Base-by-base conservation (phyloP, 2,329 filamentous ascomycete genomes). In the Bertia moriformis region DNA sequence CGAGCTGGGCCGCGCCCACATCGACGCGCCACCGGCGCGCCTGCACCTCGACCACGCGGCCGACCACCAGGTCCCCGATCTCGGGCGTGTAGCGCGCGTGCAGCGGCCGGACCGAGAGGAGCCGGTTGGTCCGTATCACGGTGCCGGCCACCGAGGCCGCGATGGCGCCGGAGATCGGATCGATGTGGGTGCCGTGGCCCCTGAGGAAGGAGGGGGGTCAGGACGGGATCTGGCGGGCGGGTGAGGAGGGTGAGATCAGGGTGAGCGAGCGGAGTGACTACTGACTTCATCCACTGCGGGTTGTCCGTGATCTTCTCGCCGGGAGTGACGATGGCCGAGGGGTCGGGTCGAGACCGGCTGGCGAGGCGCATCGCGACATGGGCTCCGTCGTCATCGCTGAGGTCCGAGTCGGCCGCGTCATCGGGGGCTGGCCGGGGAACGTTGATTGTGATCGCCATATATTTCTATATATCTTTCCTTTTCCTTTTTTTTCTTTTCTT, bases 51-150 rank as follows among this genome's bases (percentile, higher is more conserved):
- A 91, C 78, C 50, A 98, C 93, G 45, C 91, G 77, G 27, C 91
- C 91, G 13, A 98, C 80, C 2, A 98, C 85, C 3, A 98, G 70
- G 61, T 98, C 91, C 49, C 91, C 91, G 44, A 98, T 95, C 59
- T 95, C 89, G 22, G 91, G 91, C 2, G 78, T 86, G 65, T 98
- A 98, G 44, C 91, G 82, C 15, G 91, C 88, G 44, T 88, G 85
- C 3, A 98, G 70, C 4, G 91, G 87, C 2, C 82, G 78, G 41
- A 98, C 83, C 2, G 86, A 93, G 47, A 98, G 78, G 38, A 98
- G 78, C 59, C 95, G 96, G 71, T 98, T 98, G 43, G 89, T 96
- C 56, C 88, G 89, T 54, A 83, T 79, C 24, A 96, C 69, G 4
- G 82, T 89, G 51, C 91, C 91, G 4, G 88, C 88, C 20, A 98